A percentile compares a stretch with the other conserved stretches of the same genome.
These are phyloP conservation scores for Cutaneotrichosporon sp. DNA, from an alignment of 1,284 basidiomycete genomes.

Conservation along the genomic window DNA sequence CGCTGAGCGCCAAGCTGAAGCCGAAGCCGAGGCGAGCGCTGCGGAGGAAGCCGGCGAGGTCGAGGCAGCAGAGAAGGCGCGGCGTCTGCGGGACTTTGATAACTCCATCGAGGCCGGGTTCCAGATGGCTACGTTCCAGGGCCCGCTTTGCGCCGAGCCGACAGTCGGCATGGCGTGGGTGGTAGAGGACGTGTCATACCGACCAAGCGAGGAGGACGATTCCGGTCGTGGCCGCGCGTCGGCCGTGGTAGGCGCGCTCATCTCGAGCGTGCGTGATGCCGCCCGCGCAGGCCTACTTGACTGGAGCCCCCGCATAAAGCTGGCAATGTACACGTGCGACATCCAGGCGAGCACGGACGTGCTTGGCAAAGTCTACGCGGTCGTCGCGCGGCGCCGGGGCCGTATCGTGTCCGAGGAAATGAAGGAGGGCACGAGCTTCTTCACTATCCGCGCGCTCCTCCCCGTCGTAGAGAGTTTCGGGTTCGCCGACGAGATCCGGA, in stretches of 20 bases:
- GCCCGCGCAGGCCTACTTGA: conserved; percentile 85
- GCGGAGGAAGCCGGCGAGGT: conserved; percentile 14
- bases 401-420: conserved; percentile 94
- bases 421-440: conserved; percentile 96
- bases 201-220: conserved; percentile 52
- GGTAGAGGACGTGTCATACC: conserved; percentile 62
- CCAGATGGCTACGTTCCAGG: conserved; percentile 88
- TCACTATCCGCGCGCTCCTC: conserved; percentile 82
- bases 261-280: conserved; percentile 81
- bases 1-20: conserved; percentile 17
- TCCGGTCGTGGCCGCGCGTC: conserved; percentile 60
- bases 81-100: conserved; percentile 61
- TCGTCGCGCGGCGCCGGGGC: conserved; percentile 83
- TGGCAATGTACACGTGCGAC: conserved; percentile 98
- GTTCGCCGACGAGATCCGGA: conserved; percentile 95
- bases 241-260: conserved; percentile 81
- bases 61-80: conserved; percentile 26
- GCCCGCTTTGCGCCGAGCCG: conserved; percentile 91
- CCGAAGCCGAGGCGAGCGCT: conserved; percentile 21
- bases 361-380: conserved; percentile 94
- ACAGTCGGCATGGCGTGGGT: conserved; percentile 90
- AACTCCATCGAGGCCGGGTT: conserved; percentile 86
- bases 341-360: conserved; percentile 89
- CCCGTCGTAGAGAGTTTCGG: conserved; percentile 97
- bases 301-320: conserved; percentile 94